Evolutionary conservation across 83 land plant species (phyloP).

Genomic region (Diphasiastrum complanatum): DNA sequence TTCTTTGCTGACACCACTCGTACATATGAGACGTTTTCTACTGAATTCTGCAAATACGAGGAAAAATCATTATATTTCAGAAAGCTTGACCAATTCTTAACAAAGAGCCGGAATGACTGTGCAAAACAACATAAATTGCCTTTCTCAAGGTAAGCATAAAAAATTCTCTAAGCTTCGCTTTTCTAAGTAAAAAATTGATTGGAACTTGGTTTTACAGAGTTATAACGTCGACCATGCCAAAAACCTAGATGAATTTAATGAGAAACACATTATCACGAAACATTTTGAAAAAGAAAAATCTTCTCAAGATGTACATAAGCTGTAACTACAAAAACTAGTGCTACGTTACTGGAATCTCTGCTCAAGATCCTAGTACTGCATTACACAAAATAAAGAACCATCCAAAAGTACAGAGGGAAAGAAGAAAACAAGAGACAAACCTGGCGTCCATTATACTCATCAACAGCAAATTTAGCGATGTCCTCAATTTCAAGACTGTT

Average conservation of each 20-base stretch:
- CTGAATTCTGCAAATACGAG: conserved; percentile 38
- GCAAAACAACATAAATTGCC: too few species aligned
- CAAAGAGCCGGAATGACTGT: too few species aligned
- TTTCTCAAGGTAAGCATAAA: not conserved
- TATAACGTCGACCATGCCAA: not conserved
- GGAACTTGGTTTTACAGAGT: not conserved
- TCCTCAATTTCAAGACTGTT: conserved; percentile 35
- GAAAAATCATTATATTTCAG: not conserved
- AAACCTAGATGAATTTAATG: too few species aligned
- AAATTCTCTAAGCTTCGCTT: not conserved
- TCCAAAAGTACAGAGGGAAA: not conserved
- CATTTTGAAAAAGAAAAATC: not conserved
- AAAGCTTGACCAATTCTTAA: not conserved
- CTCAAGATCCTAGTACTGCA: not conserved
- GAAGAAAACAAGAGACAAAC: conserved; percentile 23
- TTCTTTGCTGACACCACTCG: conserved; percentile 40
- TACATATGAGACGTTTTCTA: conserved; percentile 34
- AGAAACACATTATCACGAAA: too few species aligned
- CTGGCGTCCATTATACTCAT: conserved; percentile 54
- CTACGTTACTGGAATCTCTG: not conserved
- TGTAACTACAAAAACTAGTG: not conserved
- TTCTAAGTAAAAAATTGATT: not conserved
- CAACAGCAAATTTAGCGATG: conserved; percentile 62
- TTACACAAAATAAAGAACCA: not conserved
- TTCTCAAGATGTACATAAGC: not conserved